These are phyloP conservation scores for Suillus spraguei DNA, from an alignment of 768 basidiomycete species.

Conservation along the genomic window DNA sequence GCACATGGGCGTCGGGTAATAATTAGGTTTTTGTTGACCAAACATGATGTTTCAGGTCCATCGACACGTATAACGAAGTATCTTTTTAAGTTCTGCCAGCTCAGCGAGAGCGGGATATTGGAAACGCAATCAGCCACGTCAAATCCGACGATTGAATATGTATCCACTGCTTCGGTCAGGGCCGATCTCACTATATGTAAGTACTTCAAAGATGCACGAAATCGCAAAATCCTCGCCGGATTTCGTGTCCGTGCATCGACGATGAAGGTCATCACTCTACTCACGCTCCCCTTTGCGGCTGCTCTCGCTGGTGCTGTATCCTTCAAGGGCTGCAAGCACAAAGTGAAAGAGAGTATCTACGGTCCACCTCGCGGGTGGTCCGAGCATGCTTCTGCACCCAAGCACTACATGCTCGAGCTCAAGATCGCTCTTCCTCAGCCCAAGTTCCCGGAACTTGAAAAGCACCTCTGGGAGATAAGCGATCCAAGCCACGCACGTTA, in stretches of 20 bases:
- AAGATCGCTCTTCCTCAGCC: conserved; percentile 33
- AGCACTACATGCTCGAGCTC: not conserved
- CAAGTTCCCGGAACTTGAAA: not conserved
- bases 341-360: not conserved
- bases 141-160: no score
- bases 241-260: not conserved
- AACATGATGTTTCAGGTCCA: not conserved
- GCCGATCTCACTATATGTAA: not conserved
- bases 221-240: not conserved
- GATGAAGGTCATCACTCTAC: not conserved
- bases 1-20: not conserved
- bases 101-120: no score
- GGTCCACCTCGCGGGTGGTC: not conserved
- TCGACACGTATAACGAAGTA: not conserved
- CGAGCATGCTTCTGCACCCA: not conserved
- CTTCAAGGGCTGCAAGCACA: not conserved
- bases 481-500: not conserved
- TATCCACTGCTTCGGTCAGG: no score
- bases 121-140: not conserved
- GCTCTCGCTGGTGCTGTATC: conserved; percentile 16
- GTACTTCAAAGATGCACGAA: not conserved
- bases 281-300: conserved; percentile 6
- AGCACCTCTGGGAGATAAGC: not conserved
- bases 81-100: not conserved
- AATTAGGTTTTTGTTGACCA: not conserved